phyloP scores from a whole-genome alignment of 2,329 filamentous ascomycete species.

The Aspergillus sp. region DNA sequence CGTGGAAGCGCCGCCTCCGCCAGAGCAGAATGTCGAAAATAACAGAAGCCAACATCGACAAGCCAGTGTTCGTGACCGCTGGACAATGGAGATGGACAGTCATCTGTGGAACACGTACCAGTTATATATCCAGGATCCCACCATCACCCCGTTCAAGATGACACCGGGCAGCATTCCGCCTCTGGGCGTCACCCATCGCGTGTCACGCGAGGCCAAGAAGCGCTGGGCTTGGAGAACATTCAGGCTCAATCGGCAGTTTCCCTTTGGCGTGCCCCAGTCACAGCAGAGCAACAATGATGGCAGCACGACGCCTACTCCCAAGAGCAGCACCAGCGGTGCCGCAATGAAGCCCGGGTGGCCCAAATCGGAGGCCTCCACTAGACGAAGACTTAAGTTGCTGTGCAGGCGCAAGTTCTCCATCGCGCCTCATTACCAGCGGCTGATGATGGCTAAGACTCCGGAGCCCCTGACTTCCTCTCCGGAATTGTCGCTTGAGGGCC shows the following conservation, averaged over 20 bases:
- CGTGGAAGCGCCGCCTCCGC: conserved; percentile 31
- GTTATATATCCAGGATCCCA: conserved; percentile 57
- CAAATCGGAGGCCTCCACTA: conserved; percentile 49
- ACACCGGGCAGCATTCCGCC: conserved; percentile 56
- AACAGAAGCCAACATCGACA: conserved; percentile 7
- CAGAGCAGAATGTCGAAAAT: background rate
- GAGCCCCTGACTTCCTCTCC: conserved; percentile 44
- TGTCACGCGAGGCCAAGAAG: conserved; percentile 53
- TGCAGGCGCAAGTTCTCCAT: conserved; percentile 55
- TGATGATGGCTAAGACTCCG: conserved; percentile 53
- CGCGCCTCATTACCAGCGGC: conserved; percentile 56
- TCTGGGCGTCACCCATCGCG: conserved; percentile 55
- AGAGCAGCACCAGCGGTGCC: conserved; percentile 12
- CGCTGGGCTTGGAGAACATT: conserved; percentile 47
- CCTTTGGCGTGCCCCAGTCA: conserved; percentile 4
- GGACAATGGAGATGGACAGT: conserved; percentile 57
- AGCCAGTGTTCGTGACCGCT: conserved; percentile 23
- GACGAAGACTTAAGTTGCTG: conserved; percentile 50
- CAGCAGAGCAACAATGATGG: conserved; percentile 37
- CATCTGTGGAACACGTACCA: conserved; percentile 61
- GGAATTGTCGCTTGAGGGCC: conserved; percentile 14
- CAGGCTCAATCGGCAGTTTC: conserved; percentile 17
- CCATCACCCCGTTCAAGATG: conserved; percentile 59
- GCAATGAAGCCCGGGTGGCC: conserved; percentile 43
- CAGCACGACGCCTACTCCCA: conserved; percentile 41